These are phyloP conservation scores for Aspergillus glaucus DNA, from an alignment of 2,329 filamentous ascomycete genomes.

Conservation along the genomic window DNA sequence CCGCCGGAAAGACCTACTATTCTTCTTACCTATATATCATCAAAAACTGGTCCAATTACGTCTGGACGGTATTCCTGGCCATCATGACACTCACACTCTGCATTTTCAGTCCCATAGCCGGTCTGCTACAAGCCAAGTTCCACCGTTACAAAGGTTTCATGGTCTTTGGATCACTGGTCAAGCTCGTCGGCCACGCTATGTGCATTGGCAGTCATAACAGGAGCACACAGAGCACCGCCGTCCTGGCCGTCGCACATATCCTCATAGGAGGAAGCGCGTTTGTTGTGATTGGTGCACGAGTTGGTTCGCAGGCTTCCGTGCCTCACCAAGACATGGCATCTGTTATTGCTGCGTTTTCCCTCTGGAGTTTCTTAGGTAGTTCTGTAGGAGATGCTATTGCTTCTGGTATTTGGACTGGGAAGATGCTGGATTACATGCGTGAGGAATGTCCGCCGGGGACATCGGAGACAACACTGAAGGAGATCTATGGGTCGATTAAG, in stretches of 20 bases:
- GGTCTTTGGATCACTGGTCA: conserved; percentile 32
- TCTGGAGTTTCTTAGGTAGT: conserved; percentile 37
- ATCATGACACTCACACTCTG: conserved; percentile 37
- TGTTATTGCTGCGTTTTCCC: conserved; percentile 32
- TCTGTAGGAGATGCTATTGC: conserved; percentile 36
- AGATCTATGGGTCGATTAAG: conserved; percentile 33
- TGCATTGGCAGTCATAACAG: conserved; percentile 22
- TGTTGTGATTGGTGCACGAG: conserved; percentile 36
- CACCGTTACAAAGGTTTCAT: conserved; percentile 41
- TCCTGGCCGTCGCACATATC: conserved; percentile 32
- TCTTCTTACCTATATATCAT: conserved; percentile 17
- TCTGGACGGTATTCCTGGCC: conserved; percentile 39
- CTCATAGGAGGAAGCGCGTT: conserved; percentile 34
- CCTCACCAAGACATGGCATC: conserved; percentile 39
- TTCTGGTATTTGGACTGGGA: conserved; percentile 31
- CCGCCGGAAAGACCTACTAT: conserved; percentile 16
- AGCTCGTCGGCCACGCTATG: conserved; percentile 34
- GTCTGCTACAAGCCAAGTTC: conserved; percentile 26
- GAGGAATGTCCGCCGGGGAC: background rate
- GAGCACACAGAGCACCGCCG: conserved; percentile 30
- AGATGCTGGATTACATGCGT: conserved; percentile 2
- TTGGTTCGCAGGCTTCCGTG: conserved; percentile 38
- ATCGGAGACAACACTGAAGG: conserved; percentile 1
- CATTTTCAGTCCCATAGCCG: conserved; percentile 28
- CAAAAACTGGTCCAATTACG: conserved; percentile 34